Evolutionary conservation across 768 basidiomycete genomes (phyloP).

Genomic region (Fomitopsis serialis): DNA sequence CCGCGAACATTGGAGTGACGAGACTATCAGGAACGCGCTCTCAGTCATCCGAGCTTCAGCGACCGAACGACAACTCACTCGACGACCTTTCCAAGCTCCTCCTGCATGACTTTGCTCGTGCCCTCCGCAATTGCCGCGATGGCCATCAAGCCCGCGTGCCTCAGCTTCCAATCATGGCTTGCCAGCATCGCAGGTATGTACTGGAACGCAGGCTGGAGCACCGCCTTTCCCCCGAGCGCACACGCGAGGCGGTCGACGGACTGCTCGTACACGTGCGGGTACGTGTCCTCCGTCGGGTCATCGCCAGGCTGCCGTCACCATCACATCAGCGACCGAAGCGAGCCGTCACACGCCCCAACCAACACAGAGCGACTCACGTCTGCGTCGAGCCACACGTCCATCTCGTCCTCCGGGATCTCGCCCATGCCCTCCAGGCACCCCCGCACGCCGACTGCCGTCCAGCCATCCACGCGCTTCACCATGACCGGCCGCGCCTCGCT

Average conservation of each 20-base stretch:
- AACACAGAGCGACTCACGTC: constrained; percentile 49
- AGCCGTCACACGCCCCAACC: too few relatives aligned
- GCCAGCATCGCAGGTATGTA: constrained; percentile 80
- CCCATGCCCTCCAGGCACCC: constrained; percentile 82
- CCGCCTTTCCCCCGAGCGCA: constrained; percentile 69
- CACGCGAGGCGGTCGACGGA: constrained; percentile 77
- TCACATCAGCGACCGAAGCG: too few relatives aligned
- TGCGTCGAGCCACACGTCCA: constrained; percentile 62
- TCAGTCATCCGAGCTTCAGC: constrained; percentile 4
- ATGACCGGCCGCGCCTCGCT: constrained; percentile 68
- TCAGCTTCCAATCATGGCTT: constrained; percentile 77
- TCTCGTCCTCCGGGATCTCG: constrained; percentile 60
- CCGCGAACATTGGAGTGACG: constrained; percentile 72
- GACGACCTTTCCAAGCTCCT: constrained; percentile 77
- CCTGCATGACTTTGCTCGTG: constrained; percentile 74
- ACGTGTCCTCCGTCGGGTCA: constrained; percentile 56
- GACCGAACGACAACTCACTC: constrained; percentile 43
- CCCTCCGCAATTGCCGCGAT: constrained; percentile 85
- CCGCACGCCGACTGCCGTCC: constrained; percentile 65
- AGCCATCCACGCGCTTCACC: constrained; percentile 63
- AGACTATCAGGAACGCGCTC: constrained; percentile 37
- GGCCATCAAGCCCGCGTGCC: constrained; percentile 85
- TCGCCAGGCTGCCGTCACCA: constrained; percentile 56
- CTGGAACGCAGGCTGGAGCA: constrained; percentile 78
- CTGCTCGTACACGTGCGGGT: constrained; percentile 78